A percentile compares a stretch with the other conserved stretches of the same genome.
phyloP scores from a whole-genome alignment of 208 protist genomes.

The Acanthamoeba culbertsoni region DNA sequence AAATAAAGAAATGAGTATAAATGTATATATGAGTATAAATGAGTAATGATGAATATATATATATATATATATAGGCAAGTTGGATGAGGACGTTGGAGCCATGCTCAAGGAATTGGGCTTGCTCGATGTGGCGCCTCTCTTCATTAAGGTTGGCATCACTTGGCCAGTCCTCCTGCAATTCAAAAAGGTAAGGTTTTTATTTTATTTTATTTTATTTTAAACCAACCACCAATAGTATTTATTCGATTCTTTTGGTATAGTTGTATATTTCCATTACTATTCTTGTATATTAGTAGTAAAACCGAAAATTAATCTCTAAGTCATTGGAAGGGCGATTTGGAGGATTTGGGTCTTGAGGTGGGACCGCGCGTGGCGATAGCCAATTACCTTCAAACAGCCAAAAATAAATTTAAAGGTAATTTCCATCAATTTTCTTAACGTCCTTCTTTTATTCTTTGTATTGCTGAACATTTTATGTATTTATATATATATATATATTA shows the following conservation, averaged over 20 bases:
- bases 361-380: not conserved
- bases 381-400: not conserved
- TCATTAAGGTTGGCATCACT: not conserved
- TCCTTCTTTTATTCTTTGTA: no score
- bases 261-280: no score
- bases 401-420: slow-evolving; percentile 12
- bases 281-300: no score
- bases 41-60: no score
- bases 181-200: not conserved
- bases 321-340: not conserved
- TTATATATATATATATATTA: not conserved
- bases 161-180: slow-evolving; percentile 24
- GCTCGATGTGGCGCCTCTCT: not conserved
- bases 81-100: not conserved
- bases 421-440: not conserved
- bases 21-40: no score
- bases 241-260: no score
- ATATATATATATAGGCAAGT: not conserved
- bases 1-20: no score
- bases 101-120: slow-evolving; percentile 5
- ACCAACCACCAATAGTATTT: no score
- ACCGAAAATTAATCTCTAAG: no score
- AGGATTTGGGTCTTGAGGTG: not conserved
- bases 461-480: not conserved
- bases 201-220: no score